Percentiles rank a stretch among this genome's conserved stretches.
These are phyloP conservation scores for Corylus americana DNA, from an alignment of 306 rosid species.

Conservation along the genomic window DNA sequence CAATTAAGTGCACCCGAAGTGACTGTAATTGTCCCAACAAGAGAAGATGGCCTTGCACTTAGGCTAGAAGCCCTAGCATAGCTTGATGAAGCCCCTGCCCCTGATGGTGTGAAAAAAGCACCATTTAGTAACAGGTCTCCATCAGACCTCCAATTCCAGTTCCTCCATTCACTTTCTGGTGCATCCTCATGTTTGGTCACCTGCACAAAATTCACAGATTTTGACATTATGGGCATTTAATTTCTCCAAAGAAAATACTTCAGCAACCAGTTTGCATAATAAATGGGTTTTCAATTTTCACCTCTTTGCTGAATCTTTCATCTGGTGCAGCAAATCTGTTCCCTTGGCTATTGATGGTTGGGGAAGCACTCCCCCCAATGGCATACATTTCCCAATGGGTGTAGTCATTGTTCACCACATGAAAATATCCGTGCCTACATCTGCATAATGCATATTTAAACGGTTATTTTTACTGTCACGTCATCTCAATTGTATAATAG, in stretches of 20 bases:
- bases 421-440: slow-evolving; percentile 96
- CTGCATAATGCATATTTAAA: slow-evolving; percentile 33
- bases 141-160: slow-evolving; percentile 95
- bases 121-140: slow-evolving; percentile 80
- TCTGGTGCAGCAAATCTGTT: slow-evolving; percentile 87
- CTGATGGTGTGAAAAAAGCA: slow-evolving; percentile 79
- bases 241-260: not conserved
- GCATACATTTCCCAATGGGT: slow-evolving; percentile 99
- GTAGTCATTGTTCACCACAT: slow-evolving; percentile 99
- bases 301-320: slow-evolving; percentile 87
- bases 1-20: slow-evolving; percentile 73
- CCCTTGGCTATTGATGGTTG: slow-evolving; percentile 97
- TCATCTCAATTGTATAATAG: no score
- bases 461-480: not conserved
- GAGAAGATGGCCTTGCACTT: slow-evolving; percentile 83
- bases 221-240: no score
- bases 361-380: slow-evolving; percentile 92
- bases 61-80: slow-evolving; percentile 93
- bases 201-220: slow-evolving; percentile 31
- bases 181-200: slow-evolving; percentile 99
- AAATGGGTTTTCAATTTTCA: slow-evolving; percentile 1
- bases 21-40: slow-evolving; percentile 74
- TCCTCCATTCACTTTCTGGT: slow-evolving; percentile 73
- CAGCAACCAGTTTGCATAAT: not conserved
- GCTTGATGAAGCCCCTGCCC: slow-evolving; percentile 87